Percentiles rank a stretch among this genome's conserved stretches.
Evolutionary conservation across 768 basidiomycete genomes (phyloP).

Genomic region (Tylopilus sp.): DNA sequence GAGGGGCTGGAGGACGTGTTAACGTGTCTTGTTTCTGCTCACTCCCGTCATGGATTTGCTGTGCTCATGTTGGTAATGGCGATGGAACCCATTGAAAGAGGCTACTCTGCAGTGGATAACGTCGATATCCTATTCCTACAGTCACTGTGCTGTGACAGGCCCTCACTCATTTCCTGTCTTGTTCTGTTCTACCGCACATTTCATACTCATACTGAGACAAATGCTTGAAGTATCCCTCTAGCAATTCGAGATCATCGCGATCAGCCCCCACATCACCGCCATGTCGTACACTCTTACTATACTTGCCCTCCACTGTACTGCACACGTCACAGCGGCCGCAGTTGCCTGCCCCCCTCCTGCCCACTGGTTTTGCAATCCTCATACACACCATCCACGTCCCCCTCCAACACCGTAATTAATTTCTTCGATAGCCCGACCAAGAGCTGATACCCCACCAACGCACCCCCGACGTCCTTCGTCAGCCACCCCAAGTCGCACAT

Average conservation of each 20-base stretch:
- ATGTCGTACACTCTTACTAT: constrained; percentile 85
- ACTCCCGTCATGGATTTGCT: too few relatives aligned
- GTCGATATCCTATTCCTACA: too few relatives aligned
- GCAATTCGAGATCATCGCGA: constrained; percentile 52
- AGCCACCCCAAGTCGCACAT: constrained; percentile 50
- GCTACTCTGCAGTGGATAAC: too few relatives aligned
- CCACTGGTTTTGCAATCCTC: constrained; percentile 53
- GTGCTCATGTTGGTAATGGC: too few relatives aligned
- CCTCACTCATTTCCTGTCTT: too few relatives aligned
- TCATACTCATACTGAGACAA: too few relatives aligned
- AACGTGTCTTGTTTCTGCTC: too few relatives aligned
- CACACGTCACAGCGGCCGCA: constrained; percentile 68
- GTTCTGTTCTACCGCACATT: too few relatives aligned
- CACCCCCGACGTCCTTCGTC: constrained; percentile 44
- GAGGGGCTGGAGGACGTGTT: too few relatives aligned
- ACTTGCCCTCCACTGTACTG: constrained; percentile 64
- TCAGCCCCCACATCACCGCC: constrained; percentile 67
- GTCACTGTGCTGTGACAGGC: too few relatives aligned
- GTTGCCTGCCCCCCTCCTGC: constrained; percentile 77
- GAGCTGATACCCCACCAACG: constrained; percentile 54
- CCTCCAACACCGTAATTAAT: constrained; percentile 46
- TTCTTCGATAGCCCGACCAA: constrained; percentile 83
- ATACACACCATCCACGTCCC: constrained; percentile 36
- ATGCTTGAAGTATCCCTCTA: too few relatives aligned
- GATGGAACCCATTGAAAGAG: too few relatives aligned